Evolutionary conservation across 2,329 filamentous ascomycete genomes (phyloP).

Genomic region (Botryotinia narcissicola): DNA sequence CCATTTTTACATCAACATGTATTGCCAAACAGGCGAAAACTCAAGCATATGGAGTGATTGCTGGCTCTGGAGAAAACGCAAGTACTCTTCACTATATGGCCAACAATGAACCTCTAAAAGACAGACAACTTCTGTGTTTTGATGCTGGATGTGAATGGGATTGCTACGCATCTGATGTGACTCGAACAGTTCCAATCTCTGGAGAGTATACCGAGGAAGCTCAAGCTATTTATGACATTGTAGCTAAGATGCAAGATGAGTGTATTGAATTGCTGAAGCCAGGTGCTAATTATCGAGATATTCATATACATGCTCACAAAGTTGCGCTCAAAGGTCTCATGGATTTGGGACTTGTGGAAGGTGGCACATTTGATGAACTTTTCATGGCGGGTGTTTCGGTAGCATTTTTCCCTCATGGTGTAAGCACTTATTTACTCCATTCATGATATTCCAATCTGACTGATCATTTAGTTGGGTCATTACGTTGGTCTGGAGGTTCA

Average conservation of each 20-base stretch:
- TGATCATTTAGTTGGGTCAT: constrained; percentile 38
- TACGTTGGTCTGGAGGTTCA: constrained; percentile 66
- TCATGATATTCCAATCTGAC: background rate
- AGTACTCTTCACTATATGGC: constrained; percentile 82
- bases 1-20: constrained; percentile 70
- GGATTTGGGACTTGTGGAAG: constrained; percentile 67
- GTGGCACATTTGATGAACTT: constrained; percentile 56
- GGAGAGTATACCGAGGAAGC: constrained; percentile 69
- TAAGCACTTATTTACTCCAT: constrained; percentile 20
- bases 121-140: constrained; percentile 72
- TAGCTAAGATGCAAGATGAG: constrained; percentile 75
- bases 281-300: constrained; percentile 66
- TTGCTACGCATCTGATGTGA: constrained; percentile 87
- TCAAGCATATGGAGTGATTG: constrained; percentile 88
- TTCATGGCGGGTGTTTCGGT: constrained; percentile 52
- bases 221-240: constrained; percentile 71
- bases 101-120: constrained; percentile 70
- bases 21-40: constrained; percentile 68
- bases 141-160: constrained; percentile 86
- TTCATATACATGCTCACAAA: constrained; percentile 70
- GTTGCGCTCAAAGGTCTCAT: constrained; percentile 71
- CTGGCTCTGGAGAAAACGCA: constrained; percentile 77
- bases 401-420: constrained; percentile 65
- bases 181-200: constrained; percentile 77
- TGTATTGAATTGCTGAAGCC: constrained; percentile 69